Conservation (phyloP, 495 filamentous ascomycete species). For the Friedmanniomyces simplex region DNA sequence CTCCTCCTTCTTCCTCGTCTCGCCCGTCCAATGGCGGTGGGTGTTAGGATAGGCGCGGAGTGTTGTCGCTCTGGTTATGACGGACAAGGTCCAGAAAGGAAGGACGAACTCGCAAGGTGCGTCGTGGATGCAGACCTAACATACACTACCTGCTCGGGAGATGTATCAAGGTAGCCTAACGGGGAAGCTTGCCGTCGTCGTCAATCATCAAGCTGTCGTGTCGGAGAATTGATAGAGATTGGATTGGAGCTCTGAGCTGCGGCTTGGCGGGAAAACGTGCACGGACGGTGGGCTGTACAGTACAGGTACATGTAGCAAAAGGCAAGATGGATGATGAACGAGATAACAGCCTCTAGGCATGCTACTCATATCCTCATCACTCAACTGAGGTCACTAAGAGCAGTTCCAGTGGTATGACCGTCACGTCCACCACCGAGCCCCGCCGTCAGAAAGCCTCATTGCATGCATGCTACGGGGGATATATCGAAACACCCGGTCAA, state of each 20-base stretch:
- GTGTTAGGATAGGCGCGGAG: too few species aligned
- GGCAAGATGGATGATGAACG: too few species aligned
- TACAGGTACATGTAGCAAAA: too few species aligned
- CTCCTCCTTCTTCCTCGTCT: background rate
- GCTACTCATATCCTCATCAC: too few species aligned
- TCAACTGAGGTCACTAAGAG: too few species aligned
- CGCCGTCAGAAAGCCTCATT: too few species aligned
- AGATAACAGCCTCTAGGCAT: too few species aligned
- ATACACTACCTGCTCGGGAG: slow-evolving; percentile 4
- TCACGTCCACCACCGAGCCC: background rate
- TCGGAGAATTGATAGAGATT: background rate
- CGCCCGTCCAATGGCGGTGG: too few species aligned
- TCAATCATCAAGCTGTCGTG: background rate
- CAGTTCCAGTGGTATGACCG: background rate
- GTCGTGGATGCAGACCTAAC: slow-evolving; percentile 30
- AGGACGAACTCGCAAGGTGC: slow-evolving; percentile 56
- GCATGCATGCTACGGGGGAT: background rate
- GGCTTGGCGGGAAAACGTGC: background rate
- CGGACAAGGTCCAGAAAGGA: slow-evolving; percentile 64
- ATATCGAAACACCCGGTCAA: background rate
- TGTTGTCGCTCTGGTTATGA: slow-evolving; percentile 26
- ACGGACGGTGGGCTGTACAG: too few species aligned
- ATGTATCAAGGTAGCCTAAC: background rate
- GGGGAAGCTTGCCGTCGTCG: background rate
- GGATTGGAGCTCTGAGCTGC: background rate